Evolutionary conservation across 2,329 filamentous ascomycete genomes (phyloP).

Genomic region (Elsinoe fawcettii): DNA sequence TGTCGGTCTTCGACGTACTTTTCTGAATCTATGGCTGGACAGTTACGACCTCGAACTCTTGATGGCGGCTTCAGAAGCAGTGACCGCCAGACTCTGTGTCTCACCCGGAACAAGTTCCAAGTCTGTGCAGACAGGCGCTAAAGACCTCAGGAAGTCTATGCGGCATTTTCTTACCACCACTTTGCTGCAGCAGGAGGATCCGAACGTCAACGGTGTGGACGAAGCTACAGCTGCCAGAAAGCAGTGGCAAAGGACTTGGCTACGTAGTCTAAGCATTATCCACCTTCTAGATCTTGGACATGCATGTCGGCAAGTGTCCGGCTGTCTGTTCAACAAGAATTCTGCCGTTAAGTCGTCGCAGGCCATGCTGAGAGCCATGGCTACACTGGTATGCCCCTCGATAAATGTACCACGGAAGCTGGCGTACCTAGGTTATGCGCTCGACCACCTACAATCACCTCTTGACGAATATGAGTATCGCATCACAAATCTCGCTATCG

Average conservation of each 20-base stretch:
- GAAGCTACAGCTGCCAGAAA: background rate
- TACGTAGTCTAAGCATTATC: slow-evolving; percentile 54
- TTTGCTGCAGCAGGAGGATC: slow-evolving; percentile 36
- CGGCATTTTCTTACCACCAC: slow-evolving; percentile 48
- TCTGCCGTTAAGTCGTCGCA: slow-evolving; percentile 51
- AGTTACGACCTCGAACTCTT: slow-evolving; percentile 48
- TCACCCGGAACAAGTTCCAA: slow-evolving; percentile 7
- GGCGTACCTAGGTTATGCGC: slow-evolving; percentile 49
- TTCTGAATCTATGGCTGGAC: slow-evolving; percentile 50
- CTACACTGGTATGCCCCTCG: slow-evolving; percentile 49
- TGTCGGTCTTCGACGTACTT: slow-evolving; percentile 50
- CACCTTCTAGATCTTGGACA: slow-evolving; percentile 52
- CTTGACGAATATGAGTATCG: slow-evolving; percentile 52
- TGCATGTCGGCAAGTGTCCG: slow-evolving; percentile 27
- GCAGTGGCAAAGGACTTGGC: slow-evolving; percentile 47
- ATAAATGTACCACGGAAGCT: slow-evolving; percentile 49
- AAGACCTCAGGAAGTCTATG: slow-evolving; percentile 16
- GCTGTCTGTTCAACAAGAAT: slow-evolving; percentile 44
- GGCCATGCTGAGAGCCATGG: slow-evolving; percentile 45
- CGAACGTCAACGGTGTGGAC: slow-evolving; percentile 30
- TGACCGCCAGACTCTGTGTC: slow-evolving; percentile 45
- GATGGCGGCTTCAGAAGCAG: slow-evolving; percentile 48
- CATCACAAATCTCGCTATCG: slow-evolving; percentile 54
- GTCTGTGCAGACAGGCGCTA: background rate
- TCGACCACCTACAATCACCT: slow-evolving; percentile 47